phyloP scores from a whole-genome alignment of 768 basidiomycete species.

The Coprinopsis strossmayeri region DNA sequence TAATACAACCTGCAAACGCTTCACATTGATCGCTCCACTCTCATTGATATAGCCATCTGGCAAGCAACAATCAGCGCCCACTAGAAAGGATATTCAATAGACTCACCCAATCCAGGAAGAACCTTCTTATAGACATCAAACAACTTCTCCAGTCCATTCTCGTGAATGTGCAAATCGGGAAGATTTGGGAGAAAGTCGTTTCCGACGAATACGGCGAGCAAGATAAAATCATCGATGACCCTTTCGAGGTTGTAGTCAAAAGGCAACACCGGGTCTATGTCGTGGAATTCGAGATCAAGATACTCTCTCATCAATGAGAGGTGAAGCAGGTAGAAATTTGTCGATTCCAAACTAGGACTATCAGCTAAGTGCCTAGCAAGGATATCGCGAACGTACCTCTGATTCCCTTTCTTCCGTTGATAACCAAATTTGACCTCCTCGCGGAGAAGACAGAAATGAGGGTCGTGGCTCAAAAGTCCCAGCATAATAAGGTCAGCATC shows the following conservation, averaged over 20 bases:
- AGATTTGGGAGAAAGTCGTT: conserved; percentile 97
- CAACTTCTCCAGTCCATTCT: conserved; percentile 88
- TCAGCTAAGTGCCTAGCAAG: background rate
- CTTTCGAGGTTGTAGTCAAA: conserved; percentile 90
- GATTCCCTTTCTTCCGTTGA: conserved; percentile 62
- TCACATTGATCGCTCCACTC: conserved; percentile 72
- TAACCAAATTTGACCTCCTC: conserved; percentile 99
- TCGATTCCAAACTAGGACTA: conserved; percentile 50
- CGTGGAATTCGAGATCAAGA: conserved; percentile 89
- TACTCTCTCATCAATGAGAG: conserved; percentile 95
- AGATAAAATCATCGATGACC: conserved; percentile 96
- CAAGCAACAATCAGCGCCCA: background rate
- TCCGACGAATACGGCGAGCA: conserved; percentile 94
- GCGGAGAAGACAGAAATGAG: conserved; percentile 94
- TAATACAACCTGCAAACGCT: conserved; percentile 78
- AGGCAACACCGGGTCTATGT: conserved; percentile 55
- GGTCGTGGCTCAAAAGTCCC: conserved; percentile 93
- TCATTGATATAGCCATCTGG: conserved; percentile 93
- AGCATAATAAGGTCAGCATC: conserved; percentile 99
- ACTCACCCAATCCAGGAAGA: conserved; percentile 65
- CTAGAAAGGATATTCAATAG: background rate
- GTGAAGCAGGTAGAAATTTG: conserved; percentile 93
- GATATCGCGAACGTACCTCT: conserved; percentile 25
- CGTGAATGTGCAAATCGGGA: conserved; percentile 95
- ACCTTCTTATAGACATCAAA: conserved; percentile 96